phyloP scores from a whole-genome alignment of 2,329 filamentous ascomycete genomes.

The Aspergillus niger region DNA sequence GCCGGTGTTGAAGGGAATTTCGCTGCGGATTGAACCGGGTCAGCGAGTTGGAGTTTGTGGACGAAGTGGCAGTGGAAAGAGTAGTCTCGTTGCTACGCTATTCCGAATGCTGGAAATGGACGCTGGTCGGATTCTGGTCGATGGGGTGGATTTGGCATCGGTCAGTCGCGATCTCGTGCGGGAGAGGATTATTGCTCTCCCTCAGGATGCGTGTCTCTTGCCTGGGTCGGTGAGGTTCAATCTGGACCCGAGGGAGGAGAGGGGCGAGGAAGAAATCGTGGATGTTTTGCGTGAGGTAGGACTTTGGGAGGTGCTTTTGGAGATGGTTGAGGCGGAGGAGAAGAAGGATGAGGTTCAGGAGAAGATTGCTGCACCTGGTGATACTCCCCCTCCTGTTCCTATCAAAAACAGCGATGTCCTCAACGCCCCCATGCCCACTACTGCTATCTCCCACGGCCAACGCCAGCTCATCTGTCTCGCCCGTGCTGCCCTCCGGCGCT shows the following conservation, averaged over 20 bases:
- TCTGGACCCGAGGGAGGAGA: slow-evolving; percentile 30
- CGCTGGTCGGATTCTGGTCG: slow-evolving; percentile 27
- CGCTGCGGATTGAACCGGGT: not conserved
- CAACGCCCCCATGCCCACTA: slow-evolving; percentile 37
- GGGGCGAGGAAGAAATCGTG: slow-evolving; percentile 25
- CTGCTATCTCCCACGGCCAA: slow-evolving; percentile 70
- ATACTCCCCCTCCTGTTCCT: too few relatives aligned
- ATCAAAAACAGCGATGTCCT: slow-evolving; percentile 18
- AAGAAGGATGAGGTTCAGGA: too few relatives aligned
- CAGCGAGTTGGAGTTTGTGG: not conserved
- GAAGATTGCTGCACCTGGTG: slow-evolving; percentile 10
- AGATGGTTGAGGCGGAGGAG: not conserved
- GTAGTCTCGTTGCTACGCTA: slow-evolving; percentile 12
- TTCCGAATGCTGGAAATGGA: slow-evolving; percentile 37
- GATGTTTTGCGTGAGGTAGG: slow-evolving; percentile 25
- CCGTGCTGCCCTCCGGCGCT: slow-evolving; percentile 57
- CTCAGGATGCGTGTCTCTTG: slow-evolving; percentile 27
- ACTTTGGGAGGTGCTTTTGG: slow-evolving; percentile 20
- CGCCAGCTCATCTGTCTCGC: slow-evolving; percentile 73
- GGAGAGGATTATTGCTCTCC: slow-evolving; percentile 22
- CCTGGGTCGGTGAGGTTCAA: slow-evolving; percentile 26
- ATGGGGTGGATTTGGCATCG: slow-evolving; percentile 25
- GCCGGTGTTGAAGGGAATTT: not conserved
- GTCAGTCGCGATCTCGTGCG: slow-evolving; percentile 21
- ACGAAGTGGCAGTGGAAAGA: not conserved